These are phyloP conservation scores for Pichia sp. DNA, from an alignment of 1,139 yeast species.

Conservation along the genomic window DNA sequence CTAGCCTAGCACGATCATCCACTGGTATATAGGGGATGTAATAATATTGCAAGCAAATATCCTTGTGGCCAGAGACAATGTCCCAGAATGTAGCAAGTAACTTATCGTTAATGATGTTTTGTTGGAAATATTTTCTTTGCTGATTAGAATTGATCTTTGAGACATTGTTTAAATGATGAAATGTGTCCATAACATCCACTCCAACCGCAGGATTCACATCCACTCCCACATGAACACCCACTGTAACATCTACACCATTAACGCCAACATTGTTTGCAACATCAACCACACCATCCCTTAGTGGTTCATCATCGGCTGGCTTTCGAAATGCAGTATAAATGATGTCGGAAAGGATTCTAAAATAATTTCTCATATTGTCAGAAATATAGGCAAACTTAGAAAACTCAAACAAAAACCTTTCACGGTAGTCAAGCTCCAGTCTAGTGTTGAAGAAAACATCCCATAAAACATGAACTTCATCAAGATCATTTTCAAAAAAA, in stretches of 20 bases:
- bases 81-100: slow-evolving; percentile 25
- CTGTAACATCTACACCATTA: slow-evolving; percentile 12
- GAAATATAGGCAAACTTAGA: slow-evolving; percentile 1
- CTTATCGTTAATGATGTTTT: slow-evolving; percentile 5
- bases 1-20: slow-evolving; percentile 1
- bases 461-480: slow-evolving; percentile 9
- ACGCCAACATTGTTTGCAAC: slow-evolving; percentile 9
- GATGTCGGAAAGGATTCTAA: slow-evolving; percentile 10
- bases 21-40: slow-evolving; percentile 10
- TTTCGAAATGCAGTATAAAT: slow-evolving; percentile 6
- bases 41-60: slow-evolving; percentile 22
- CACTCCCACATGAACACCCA: slow-evolving; percentile 17
- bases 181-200: slow-evolving; percentile 24
- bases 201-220: slow-evolving; percentile 11
- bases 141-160: neutral
- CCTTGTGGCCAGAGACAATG: slow-evolving; percentile 18
- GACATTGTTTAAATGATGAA: slow-evolving; percentile 23
- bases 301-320: slow-evolving; percentile 11
- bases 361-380: slow-evolving; percentile 12
- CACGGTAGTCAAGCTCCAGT: neutral
- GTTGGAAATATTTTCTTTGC: neutral
- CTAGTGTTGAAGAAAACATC: slow-evolving; percentile 16
- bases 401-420: slow-evolving; percentile 2
- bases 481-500: slow-evolving; percentile 7
- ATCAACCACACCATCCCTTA: slow-evolving; percentile 18